Conservation (phyloP, 192 early-diverging fungal species). For the Rhizophlyctis rosea region DNA sequence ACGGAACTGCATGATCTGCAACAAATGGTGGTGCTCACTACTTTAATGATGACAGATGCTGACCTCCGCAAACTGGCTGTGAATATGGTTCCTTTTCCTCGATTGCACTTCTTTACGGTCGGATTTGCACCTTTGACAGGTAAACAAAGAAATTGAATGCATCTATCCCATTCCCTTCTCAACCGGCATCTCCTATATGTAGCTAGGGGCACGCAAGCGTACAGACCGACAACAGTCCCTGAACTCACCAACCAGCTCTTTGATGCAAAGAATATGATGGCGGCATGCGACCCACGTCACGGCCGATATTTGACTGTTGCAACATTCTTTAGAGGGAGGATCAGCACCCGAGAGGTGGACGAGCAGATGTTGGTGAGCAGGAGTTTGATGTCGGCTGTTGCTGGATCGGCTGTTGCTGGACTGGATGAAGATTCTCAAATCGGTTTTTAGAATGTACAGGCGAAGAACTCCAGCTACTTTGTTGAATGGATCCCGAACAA, state of each 20-base stretch:
- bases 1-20: too few species aligned
- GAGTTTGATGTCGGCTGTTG: not conserved
- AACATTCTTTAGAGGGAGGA: conserved; percentile 93
- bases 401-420: not conserved
- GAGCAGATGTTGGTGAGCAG: conserved; percentile 72
- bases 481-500: conserved; percentile 99
- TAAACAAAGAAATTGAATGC: too few species aligned
- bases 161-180: too few species aligned
- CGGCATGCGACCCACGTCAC: conserved; percentile 93
- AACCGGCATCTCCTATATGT: too few species aligned
- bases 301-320: conserved; percentile 94
- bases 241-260: conserved; percentile 89
- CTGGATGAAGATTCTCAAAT: not conserved
- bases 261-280: conserved; percentile 99
- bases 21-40: not conserved
- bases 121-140: conserved; percentile 94
- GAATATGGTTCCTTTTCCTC: conserved; percentile 91
- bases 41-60: conserved; percentile 84
- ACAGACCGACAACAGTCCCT: conserved; percentile 85
- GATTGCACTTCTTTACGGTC: conserved; percentile 98
- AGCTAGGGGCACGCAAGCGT: conserved; percentile 69
- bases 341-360: conserved; percentile 97
- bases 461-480: conserved; percentile 97
- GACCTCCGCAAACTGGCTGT: conserved; percentile 58
- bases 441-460: conserved; percentile 83